Conservation (phyloP, 208 protist genomes). For the Tetramitus jugosus region DNA sequence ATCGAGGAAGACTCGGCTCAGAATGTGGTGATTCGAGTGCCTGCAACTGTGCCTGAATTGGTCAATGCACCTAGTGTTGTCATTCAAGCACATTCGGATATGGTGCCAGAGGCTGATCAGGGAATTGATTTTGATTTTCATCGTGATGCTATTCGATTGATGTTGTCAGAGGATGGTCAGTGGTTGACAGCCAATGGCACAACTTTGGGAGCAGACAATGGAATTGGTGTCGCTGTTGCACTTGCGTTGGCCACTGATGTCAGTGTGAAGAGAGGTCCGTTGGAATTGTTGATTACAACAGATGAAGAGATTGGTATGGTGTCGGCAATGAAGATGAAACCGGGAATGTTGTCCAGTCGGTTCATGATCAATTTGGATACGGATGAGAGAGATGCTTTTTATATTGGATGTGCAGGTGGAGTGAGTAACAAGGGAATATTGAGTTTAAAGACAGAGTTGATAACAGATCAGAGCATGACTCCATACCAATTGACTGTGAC, state of each 20-base stretch:
- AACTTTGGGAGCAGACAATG: conserved; percentile 34
- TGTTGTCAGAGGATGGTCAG: background rate
- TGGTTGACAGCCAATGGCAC: conserved; percentile 11
- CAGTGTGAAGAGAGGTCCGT: background rate
- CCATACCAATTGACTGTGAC: background rate
- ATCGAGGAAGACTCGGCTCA: too few relatives aligned
- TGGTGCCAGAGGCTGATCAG: background rate
- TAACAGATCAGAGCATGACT: background rate
- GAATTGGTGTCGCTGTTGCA: conserved; percentile 21
- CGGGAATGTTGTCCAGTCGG: background rate
- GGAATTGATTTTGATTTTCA: conserved; percentile 8
- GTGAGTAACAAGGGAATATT: background rate
- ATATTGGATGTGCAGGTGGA: conserved; percentile 1
- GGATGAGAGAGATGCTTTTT: background rate
- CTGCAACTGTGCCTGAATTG: background rate
- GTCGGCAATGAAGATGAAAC: background rate
- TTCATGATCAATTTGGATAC: conserved; percentile 14
- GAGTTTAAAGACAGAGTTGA: too few relatives aligned
- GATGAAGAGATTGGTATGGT: conserved; percentile 9
- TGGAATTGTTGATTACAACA: background rate
- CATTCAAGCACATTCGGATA: conserved; percentile 15
- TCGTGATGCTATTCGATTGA: background rate
- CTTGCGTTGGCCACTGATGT: conserved; percentile 29
- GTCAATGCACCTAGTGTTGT: background rate
- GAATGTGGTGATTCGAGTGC: conserved; percentile 3